These are phyloP conservation scores for Ganoderma meredithae DNA, from an alignment of 1,284 basidiomycete species.

Conservation along the genomic window DNA sequence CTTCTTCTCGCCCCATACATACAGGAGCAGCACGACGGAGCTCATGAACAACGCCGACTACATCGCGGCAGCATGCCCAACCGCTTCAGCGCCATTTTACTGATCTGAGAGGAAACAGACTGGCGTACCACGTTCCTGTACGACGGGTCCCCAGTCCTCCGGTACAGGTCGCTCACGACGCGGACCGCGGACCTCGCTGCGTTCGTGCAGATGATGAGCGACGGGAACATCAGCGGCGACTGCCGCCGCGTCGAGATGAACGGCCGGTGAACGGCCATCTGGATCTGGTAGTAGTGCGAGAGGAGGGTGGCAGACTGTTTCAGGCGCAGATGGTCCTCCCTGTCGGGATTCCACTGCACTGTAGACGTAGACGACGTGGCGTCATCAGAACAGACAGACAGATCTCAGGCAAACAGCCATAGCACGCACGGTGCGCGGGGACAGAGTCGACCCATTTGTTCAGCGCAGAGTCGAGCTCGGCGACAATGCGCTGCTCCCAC, in stretches of 20 bases:
- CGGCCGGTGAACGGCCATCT: constrained; percentile 66
- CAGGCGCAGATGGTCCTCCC: constrained; percentile 52
- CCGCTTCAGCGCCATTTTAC: not conserved
- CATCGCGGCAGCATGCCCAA: too few species aligned
- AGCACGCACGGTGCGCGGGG: constrained; percentile 53
- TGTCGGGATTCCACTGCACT: constrained; percentile 67
- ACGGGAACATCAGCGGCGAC: constrained; percentile 54
- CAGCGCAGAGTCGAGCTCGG: constrained; percentile 66
- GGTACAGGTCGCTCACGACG: constrained; percentile 52
- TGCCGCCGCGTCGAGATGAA: constrained; percentile 51
- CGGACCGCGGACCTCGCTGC: constrained; percentile 64
- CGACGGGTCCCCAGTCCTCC: constrained; percentile 34
- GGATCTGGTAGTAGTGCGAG: constrained; percentile 60
- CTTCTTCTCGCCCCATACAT: constrained; percentile 75
- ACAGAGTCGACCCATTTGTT: constrained; percentile 69
- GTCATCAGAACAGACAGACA: not conserved
- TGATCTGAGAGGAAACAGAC: not conserved
- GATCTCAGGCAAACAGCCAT: not conserved
- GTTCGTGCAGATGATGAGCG: constrained; percentile 68
- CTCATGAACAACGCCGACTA: constrained; percentile 59
- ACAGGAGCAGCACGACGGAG: constrained; percentile 73
- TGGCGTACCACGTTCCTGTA: constrained; percentile 34
- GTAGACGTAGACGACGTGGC: constrained; percentile 32
- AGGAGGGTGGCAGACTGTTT: constrained; percentile 62
- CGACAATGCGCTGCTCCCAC: constrained; percentile 61